phyloP scores from a whole-genome alignment of 164 flowering plant genomes.

The Aristolochia contorta region DNA sequence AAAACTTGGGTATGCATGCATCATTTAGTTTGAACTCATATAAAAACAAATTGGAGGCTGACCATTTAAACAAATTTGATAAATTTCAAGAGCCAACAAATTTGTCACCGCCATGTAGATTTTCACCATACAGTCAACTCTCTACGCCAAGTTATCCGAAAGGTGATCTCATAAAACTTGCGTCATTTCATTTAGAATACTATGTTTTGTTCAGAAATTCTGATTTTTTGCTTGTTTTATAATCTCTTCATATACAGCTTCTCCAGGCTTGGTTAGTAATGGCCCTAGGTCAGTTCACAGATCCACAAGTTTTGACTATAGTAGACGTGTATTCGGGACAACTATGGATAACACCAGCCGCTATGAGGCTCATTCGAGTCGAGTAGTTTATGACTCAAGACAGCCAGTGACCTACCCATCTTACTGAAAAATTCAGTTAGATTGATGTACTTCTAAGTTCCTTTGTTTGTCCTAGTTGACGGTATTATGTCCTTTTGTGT shows the following conservation, averaged over 20 bases:
- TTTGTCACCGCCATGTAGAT: constrained; percentile 16
- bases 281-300: constrained; percentile 32
- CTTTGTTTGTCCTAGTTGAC: no score
- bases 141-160: constrained; percentile 13
- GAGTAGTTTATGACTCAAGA: constrained; percentile 20
- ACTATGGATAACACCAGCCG: constrained; percentile 30
- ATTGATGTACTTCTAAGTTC: no score
- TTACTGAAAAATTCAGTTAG: constrained; percentile 10
- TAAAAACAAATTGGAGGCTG: constrained; percentile 23
- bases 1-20: constrained; percentile 13
- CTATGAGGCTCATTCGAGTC: constrained; percentile 30
- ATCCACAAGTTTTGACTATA: constrained; percentile 31
- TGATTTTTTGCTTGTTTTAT: not conserved
- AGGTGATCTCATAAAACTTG: constrained; percentile 20
- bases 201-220: not conserved
- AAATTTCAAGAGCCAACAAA: constrained; percentile 15
- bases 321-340: constrained; percentile 37
- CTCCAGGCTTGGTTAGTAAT: constrained; percentile 34
- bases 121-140: constrained; percentile 14
- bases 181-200: not conserved
- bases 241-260: constrained; percentile 20
- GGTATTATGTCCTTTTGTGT: no score
- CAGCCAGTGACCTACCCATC: constrained; percentile 20
- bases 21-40: constrained; percentile 13
- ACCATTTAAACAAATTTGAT: constrained; percentile 17